Conservation (phyloP, 208 protist species). For the Wallacemonas collosoma region DNA sequence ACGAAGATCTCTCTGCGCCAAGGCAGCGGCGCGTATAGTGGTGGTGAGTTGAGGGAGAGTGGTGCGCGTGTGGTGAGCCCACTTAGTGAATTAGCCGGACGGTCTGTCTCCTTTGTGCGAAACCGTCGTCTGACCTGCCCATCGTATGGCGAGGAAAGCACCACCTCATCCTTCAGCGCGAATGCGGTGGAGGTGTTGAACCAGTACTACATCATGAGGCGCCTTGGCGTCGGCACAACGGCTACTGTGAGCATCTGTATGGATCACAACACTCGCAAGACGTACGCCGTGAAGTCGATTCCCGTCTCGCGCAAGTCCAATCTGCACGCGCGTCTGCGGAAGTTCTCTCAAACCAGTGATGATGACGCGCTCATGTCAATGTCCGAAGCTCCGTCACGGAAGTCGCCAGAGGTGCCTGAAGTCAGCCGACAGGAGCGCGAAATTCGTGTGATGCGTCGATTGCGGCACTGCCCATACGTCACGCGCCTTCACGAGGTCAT, state of each 20-base stretch:
- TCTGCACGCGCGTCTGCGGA: not conserved
- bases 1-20: not conserved
- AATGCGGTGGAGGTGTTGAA: conserved; percentile 46
- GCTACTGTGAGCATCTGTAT: conserved; percentile 48
- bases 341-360: conserved; percentile 1
- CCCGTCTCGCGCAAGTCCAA: conserved; percentile 14
- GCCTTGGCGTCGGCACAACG: conserved; percentile 52
- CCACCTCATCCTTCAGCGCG: conserved; percentile 24
- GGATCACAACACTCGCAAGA: conserved; percentile 29
- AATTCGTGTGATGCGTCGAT: conserved; percentile 94
- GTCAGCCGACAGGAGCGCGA: conserved; percentile 52
- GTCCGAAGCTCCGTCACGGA: not conserved
- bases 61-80: no score
- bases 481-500: conserved; percentile 93
- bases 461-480: conserved; percentile 90
- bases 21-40: not conserved
- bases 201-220: conserved; percentile 52
- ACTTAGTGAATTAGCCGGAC: not conserved
- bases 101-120: conserved; percentile 20
- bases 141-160: conserved; percentile 19
- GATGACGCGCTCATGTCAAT: conserved; percentile 22
- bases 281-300: conserved; percentile 58
- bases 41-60: no score
- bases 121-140: conserved; percentile 20
- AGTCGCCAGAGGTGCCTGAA: not conserved